phyloP scores from a whole-genome alignment of 2,329 filamentous ascomycete genomes.

The Aspergillus brasiliensis region DNA sequence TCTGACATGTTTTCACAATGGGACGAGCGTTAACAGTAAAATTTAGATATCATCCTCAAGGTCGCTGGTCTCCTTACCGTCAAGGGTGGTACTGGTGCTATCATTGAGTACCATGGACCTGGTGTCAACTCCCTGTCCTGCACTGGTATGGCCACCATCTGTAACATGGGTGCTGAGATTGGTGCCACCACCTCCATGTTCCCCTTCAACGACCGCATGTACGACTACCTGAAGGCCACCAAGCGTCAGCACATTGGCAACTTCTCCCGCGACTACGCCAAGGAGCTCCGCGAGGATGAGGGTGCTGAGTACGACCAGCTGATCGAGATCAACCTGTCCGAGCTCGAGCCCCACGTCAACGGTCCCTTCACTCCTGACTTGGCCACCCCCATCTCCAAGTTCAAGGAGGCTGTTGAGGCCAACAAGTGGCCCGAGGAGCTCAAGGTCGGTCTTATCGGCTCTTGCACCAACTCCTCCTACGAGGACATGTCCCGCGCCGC shows the following conservation, averaged over 20 bases:
- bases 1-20: no score
- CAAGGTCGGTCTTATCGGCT: constrained; percentile 95
- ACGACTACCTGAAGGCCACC: constrained; percentile 90
- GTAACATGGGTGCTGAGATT: constrained; percentile 68
- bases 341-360: constrained; percentile 98
- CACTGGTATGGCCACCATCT: constrained; percentile 87
- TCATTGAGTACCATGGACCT: constrained; percentile 61
- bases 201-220: constrained; percentile 97
- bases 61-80: constrained; percentile 95
- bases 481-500: constrained; percentile 93
- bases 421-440: constrained; percentile 97
- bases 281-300: constrained; percentile 83
- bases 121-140: constrained; percentile 73
- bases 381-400: constrained; percentile 96
- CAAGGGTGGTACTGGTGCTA: constrained; percentile 94
- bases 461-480: constrained; percentile 91
- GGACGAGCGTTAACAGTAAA: not conserved
- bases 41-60: constrained; percentile 88
- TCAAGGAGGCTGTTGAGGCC: constrained; percentile 88
- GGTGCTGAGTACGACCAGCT: constrained; percentile 94
- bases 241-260: constrained; percentile 90
- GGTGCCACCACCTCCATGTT: constrained; percentile 86
- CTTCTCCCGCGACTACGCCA: constrained; percentile 79
- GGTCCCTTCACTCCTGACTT: constrained; percentile 98
- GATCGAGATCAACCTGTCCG: constrained; percentile 91